Evolutionary conservation across 1,139 yeast species (phyloP).

Genomic region (Sugiyamaella grinbergsii): DNA sequence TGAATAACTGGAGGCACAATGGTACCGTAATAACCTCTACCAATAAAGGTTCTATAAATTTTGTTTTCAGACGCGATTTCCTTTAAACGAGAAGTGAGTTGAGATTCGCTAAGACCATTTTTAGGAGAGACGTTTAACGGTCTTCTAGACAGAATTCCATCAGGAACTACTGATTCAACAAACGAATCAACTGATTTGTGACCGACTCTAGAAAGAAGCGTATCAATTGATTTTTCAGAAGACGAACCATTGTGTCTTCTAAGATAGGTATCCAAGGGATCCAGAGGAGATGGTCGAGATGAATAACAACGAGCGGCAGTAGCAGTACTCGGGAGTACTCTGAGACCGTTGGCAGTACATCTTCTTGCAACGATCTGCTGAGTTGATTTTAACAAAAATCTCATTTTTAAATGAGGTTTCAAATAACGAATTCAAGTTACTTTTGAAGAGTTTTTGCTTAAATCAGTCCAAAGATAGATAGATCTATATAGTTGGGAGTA

Average conservation of each 20-base stretch:
- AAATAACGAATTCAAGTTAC: no score
- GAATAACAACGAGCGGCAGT: constrained; percentile 7
- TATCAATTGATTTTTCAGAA: constrained; percentile 58
- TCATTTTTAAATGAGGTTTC: neutral
- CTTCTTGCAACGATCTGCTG: constrained; percentile 8
- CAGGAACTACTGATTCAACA: constrained; percentile 73
- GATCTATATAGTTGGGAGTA: no score
- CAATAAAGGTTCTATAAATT: constrained; percentile 72
- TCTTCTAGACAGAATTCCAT: constrained; percentile 68
- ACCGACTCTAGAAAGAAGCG: constrained; percentile 69
- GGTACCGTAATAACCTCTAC: constrained; percentile 94
- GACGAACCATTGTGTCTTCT: constrained; percentile 89
- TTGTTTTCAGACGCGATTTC: constrained; percentile 75
- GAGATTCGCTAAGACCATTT: constrained; percentile 76
- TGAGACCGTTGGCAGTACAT: constrained; percentile 1
- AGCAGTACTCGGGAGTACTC: constrained; percentile 1
- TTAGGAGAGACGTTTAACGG: constrained; percentile 63
- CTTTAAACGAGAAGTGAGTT: constrained; percentile 70
- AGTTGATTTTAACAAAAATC: constrained; percentile 10
- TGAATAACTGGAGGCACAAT: constrained; percentile 88
- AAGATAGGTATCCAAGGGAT: constrained; percentile 74
- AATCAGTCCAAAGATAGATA: neutral
- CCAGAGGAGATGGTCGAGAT: constrained; percentile 23
- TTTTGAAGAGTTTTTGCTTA: no score
- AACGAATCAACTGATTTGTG: constrained; percentile 70